Base-by-base conservation (phyloP, 495 filamentous ascomycete genomes). In the Annulohypoxylon nitens region DNA sequence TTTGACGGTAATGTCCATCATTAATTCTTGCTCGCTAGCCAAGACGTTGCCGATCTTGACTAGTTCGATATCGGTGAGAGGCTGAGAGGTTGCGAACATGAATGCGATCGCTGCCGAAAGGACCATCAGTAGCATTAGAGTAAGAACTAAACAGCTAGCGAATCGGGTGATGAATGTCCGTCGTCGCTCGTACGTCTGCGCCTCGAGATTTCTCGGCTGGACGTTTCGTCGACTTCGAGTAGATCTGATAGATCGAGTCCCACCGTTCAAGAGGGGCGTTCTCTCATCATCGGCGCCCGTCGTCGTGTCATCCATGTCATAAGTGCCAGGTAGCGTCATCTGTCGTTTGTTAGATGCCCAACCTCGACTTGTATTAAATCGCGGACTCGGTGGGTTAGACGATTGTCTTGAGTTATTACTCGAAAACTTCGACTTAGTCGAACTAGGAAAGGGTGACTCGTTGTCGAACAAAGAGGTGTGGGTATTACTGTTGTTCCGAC, bases 1-100 rank as follows among this genome's bases (percentile, higher is more conserved):
- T 67, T 86, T 86, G 41, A 99, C 92, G n/a, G 92, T 89, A 8
- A 98, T 83, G 75, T 99, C 95, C 69, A 99, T 85, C 91, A 99
- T 98, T 18, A 99, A 86, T 76, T 98, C 97, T 79, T 97, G 93
- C 77, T 97, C 92, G 69, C 93, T 97, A 5, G 94, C 94, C 34
- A 98, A 87, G 16, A 99, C 93, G 73, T 97, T 95, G 71, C 90
- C 88, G 69, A 99, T 92, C 43, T 90, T 90, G 45, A 90, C 79
- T 33, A 98, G 85, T 50, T 89, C 83, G 61, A 98, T 91, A 50
- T 93, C 89, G 45, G 90, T 81, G 10, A 99, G 86, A 7, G 94
- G 91, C 70, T 97, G 94, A n/a, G 94, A 97, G 43, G 94, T 94
- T 18, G 94, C 91, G 71, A 97, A 89, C 76, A 98, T 86, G 81